These are phyloP conservation scores for Ceratocystis harringtonii DNA, from an alignment of 2,329 filamentous ascomycete species.

Conservation along the genomic window DNA sequence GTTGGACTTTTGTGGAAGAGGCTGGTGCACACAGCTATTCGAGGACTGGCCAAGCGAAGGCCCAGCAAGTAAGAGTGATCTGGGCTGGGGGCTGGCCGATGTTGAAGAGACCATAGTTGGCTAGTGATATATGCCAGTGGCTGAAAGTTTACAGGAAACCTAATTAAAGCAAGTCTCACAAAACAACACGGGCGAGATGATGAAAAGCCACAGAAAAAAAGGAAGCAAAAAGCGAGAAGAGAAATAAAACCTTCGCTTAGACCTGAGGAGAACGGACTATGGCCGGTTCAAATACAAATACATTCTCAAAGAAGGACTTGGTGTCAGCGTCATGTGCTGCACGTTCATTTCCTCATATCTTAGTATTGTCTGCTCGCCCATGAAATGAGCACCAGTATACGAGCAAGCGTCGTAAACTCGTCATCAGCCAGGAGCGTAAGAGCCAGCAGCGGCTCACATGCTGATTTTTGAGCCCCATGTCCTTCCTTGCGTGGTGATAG, in stretches of 20 bases:
- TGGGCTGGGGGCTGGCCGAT: not conserved
- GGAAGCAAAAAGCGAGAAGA: not conserved
- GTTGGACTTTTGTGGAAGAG: not conserved
- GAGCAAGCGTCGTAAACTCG: constrained; percentile 1
- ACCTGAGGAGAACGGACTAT: not conserved
- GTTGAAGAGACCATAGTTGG: not conserved
- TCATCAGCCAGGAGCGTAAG: not conserved
- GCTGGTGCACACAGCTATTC: not conserved
- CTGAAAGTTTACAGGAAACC: not conserved
- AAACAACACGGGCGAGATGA: not conserved
- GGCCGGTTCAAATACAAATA: not conserved
- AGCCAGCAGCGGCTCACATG: not conserved
- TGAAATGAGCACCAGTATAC: not conserved
- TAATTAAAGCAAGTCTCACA: not conserved
- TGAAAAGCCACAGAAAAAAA: not conserved
- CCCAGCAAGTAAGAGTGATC: not conserved
- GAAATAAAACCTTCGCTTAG: not conserved
- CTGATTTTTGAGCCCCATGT: not conserved
- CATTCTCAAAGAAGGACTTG: not conserved
- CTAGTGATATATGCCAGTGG: not conserved
- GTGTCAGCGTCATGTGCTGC: not conserved
- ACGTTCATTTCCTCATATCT: not conserved
- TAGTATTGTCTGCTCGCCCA: not conserved
- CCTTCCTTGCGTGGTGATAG: not conserved
- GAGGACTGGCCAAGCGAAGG: not conserved